Conservation (phyloP, 2,329 filamentous ascomycete species). For the Colletotrichum agaves region DNA sequence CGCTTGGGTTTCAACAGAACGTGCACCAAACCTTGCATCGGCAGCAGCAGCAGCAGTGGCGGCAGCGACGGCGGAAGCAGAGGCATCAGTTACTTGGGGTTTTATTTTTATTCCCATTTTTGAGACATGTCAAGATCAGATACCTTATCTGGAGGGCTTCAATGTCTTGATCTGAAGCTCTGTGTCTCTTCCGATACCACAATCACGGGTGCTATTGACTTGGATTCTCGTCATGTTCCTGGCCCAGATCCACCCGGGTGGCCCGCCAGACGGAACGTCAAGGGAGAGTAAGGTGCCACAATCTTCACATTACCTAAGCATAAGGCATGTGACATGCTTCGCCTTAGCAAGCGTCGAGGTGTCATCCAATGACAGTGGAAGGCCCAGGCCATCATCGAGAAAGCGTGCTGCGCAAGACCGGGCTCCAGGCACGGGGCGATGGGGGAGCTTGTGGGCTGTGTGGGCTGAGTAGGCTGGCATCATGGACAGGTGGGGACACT, state of each 20-base stretch:
- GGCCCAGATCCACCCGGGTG: conserved; percentile 17
- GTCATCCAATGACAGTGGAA: conserved; percentile 33
- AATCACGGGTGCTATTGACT: neutral
- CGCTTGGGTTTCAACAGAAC: conserved; percentile 35
- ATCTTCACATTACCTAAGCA: conserved; percentile 27
- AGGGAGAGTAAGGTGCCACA: neutral
- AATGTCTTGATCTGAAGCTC: neutral
- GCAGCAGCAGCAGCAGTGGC: conserved; percentile 3
- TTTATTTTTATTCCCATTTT: neutral
- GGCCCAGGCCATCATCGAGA: conserved; percentile 11
- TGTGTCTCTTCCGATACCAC: neutral
- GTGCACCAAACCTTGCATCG: conserved; percentile 32
- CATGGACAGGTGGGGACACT: neutral
- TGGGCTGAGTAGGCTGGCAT: conserved; percentile 4
- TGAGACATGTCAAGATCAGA: neutral
- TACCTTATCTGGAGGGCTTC: neutral
- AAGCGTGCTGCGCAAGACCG: neutral
- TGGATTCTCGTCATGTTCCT: conserved; percentile 1
- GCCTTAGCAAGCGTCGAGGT: neutral
- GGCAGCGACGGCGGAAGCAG: conserved; percentile 6
- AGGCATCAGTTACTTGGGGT: neutral
- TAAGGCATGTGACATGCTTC: conserved; percentile 31
- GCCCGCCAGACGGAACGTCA: neutral
- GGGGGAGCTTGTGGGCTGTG: conserved; percentile 11
- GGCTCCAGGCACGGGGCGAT: conserved; percentile 13